Evolutionary conservation across 148 eudicot genomes (phyloP), one percentile per base, ranked within the genome.

Genomic region (Cornus suecica): DNA sequence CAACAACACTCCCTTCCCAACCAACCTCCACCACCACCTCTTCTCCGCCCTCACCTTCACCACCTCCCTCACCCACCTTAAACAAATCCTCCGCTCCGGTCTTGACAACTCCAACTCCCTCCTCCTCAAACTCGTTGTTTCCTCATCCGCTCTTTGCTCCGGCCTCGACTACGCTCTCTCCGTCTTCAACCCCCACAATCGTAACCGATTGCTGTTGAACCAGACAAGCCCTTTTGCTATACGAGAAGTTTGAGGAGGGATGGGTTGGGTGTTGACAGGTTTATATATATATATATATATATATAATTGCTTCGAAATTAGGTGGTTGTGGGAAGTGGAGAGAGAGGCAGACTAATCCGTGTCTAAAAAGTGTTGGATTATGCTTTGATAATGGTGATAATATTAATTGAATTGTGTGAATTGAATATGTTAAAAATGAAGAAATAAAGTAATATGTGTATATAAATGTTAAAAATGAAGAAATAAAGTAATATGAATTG

Each of bases 121-220:
- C 83, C 83, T 84, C 77, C 72, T 77, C 73, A 76, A 82, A 26
- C 87, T 86, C 70, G 29, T 80, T n/a, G 48, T 84, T 41, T 84
- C 80, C 29, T 61, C 82, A 15, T 31, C 63, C 71, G 20, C 85
- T 32, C 30, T 78, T 75, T 69, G 83, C 16, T 78, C 77, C 66
- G 5, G 42, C 75, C 71, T 77, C 58, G 67, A 61, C 74, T 87
- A 83, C 68, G 75, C 86, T 15, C 85, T 81, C 78, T 83, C 84
- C 25, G 71, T 83, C 72, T 83, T 84, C 80, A 22, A 69, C 80
- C 22, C 83, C 26, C 79, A 66, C 11, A 72, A 73, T 68, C 48
- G 73, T 72, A 81, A 84, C 78, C 74, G 77, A 9, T 42, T 84
- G 32, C 25, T 88, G 69, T 29, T 9, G 51, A 83, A 0, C 88